phyloP scores from a whole-genome alignment of 495 filamentous ascomycete species.

The Tuber brumale region DNA sequence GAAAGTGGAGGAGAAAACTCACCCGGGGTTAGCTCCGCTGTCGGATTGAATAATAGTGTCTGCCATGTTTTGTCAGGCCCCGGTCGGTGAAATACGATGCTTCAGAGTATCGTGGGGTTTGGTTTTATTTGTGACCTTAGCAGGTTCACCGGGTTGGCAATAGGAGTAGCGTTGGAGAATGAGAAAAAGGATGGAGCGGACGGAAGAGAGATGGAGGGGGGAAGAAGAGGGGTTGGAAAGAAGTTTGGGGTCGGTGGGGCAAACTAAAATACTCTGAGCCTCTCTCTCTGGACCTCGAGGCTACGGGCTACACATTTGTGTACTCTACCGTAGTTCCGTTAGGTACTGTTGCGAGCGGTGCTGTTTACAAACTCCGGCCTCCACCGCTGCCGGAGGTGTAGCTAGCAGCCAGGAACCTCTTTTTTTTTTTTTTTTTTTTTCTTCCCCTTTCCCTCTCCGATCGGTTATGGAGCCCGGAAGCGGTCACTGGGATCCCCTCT shows the following conservation, averaged over 20 bases:
- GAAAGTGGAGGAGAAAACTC: conserved; percentile 46
- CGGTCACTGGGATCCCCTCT: background rate
- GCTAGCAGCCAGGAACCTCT: background rate
- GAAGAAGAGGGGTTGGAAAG: conserved; percentile 34
- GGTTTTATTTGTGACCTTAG: conserved; percentile 20
- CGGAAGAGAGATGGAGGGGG: conserved; percentile 29
- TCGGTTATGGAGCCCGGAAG: background rate
- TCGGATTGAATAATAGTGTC: conserved; percentile 59
- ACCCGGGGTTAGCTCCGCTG: conserved; percentile 59
- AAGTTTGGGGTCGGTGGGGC: conserved; percentile 23
- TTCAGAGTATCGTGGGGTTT: conserved; percentile 27
- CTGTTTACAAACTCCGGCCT: background rate
- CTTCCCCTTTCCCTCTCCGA: background rate
- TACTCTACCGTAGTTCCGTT: background rate
- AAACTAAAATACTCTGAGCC: conserved; percentile 37
- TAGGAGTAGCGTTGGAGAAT: conserved; percentile 10
- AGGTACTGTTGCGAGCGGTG: background rate
- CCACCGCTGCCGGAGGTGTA: background rate
- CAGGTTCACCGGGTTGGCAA: background rate
- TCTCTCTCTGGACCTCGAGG: conserved; percentile 12
- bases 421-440: background rate
- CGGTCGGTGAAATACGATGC: background rate
- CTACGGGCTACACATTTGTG: conserved; percentile 1
- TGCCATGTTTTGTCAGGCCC: conserved; percentile 49
- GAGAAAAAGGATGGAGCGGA: conserved; percentile 25